Base-by-base conservation (phyloP, 2,329 filamentous ascomycete species). In the Pseudogymnoascus sp. region DNA sequence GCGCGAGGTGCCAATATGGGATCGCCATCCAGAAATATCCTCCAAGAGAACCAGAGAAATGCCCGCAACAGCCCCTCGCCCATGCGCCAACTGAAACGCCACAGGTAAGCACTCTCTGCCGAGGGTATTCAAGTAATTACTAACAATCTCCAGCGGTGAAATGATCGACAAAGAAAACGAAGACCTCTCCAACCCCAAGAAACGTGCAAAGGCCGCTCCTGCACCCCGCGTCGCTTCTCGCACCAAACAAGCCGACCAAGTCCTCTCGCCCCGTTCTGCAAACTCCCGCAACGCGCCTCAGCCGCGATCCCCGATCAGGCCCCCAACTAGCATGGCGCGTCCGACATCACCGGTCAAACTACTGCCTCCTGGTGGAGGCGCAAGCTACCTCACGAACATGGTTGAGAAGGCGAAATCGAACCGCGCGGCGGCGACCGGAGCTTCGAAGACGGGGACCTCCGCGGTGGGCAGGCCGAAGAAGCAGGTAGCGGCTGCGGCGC, bases 241-340 rank as follows among this genome's bases (percentile, higher is more conserved):
- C 66, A 69, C 76, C 68, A 71, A 75, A 69, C 70, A 78, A 67
- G 75, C 84, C 65, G 77, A 81, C 60, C 81, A 89, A 73, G 83
- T 96, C 38, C 80, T 96, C 2, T 96, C 92, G 1, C 91, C 91
- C 1, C 89, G 90, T 61, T 93, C 90, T 0, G 88, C 89, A 64
- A 96, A 96, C 72, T 89, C 89, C 5, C 86, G 90, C 61, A 71
- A 60, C 19, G 31, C 31, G 31, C n/a, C 70, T 2, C 61, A 69
- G 28, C 69, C 67, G 56, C 64, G 65, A 12, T 70, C 70, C 26
- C 70, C 68, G 35, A 65, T 70, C 66, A 66, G 38, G 31, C 64
- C 7, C 71, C 72, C 4, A 83, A n/a, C 81, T 84, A 12, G 74
- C 77, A 24, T 86, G 40, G 78, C 83, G 1, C 82, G 84, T 24